phyloP scores from a whole-genome alignment of 768 basidiomycete species.

The Tricholoma sp. region DNA sequence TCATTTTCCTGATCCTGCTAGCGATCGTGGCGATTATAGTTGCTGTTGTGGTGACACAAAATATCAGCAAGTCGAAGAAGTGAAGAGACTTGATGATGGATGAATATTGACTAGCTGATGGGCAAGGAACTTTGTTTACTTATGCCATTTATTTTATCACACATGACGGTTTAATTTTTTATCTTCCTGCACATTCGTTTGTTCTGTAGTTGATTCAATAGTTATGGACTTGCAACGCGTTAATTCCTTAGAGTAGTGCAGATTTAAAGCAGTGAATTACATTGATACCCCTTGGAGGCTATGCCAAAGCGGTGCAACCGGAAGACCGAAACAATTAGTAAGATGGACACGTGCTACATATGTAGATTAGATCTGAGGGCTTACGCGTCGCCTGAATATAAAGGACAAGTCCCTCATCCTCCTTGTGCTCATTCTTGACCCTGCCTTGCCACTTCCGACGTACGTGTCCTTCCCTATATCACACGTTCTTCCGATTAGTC shows the following conservation, averaged over 20 bases:
- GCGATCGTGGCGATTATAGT: slow-evolving; percentile 63
- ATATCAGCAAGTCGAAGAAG: slow-evolving; percentile 29
- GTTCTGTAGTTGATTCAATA: background rate
- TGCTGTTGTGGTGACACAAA: slow-evolving; percentile 48
- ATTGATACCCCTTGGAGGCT: background rate
- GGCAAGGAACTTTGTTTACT: background rate
- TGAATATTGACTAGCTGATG: slow-evolving; percentile 4
- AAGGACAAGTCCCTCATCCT: background rate
- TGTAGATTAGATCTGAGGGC: slow-evolving; percentile 11
- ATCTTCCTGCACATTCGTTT: slow-evolving; percentile 4
- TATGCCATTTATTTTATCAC: slow-evolving; percentile 1
- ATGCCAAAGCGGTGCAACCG: background rate
- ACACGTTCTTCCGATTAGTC: background rate
- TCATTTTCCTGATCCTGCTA: slow-evolving; percentile 61
- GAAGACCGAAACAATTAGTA: background rate
- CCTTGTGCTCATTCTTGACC: slow-evolving; percentile 7
- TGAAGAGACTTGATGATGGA: slow-evolving; percentile 2
- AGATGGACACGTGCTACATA: background rate
- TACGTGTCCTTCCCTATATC: slow-evolving; percentile 3
- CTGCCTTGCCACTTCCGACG: slow-evolving; percentile 1
- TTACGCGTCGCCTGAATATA: slow-evolving; percentile 28
- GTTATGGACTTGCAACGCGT: background rate
- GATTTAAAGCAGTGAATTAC: too few species aligned
- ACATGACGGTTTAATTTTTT: slow-evolving; percentile 2
- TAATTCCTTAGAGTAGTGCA: background rate